These are phyloP conservation scores for Sarocladium brachiariae DNA, from an alignment of 2,329 filamentous ascomycete genomes.

Conservation along the genomic window DNA sequence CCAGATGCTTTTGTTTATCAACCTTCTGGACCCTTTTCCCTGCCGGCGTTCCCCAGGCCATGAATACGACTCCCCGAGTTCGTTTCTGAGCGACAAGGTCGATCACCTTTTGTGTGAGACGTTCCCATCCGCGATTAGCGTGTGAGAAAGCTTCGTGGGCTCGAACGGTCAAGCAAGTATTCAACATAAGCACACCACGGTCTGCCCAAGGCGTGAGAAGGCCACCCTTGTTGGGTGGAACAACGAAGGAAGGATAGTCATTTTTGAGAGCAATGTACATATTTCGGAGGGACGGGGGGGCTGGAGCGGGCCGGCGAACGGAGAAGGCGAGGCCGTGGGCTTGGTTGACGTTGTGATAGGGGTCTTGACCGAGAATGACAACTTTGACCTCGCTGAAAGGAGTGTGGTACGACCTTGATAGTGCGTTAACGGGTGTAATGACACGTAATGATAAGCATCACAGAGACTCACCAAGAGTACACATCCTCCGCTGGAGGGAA, in stretches of 20 bases:
- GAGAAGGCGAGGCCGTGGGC: slow-evolving; percentile 96
- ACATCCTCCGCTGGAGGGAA: slow-evolving; percentile 86
- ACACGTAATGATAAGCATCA: neutral
- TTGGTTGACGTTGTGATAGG: slow-evolving; percentile 93
- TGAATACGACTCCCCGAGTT: slow-evolving; percentile 78
- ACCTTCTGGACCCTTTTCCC: slow-evolving; percentile 71
- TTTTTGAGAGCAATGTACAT: slow-evolving; percentile 86
- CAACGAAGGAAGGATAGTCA: slow-evolving; percentile 75
- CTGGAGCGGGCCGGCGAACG: slow-evolving; percentile 78
- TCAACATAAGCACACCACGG: slow-evolving; percentile 84
- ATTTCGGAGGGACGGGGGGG: slow-evolving; percentile 85
- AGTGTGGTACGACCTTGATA: slow-evolving; percentile 81
- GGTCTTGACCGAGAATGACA: slow-evolving; percentile 92
- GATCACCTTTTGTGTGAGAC: slow-evolving; percentile 85
- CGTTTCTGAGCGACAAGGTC: slow-evolving; percentile 76
- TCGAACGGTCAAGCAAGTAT: slow-evolving; percentile 90
- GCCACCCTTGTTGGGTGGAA: slow-evolving; percentile 71
- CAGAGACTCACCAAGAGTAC: slow-evolving; percentile 75
- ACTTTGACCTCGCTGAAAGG: slow-evolving; percentile 83
- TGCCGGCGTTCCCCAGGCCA: slow-evolving; percentile 88
- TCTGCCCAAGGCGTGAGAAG: slow-evolving; percentile 91
- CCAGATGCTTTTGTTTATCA: slow-evolving; percentile 66
- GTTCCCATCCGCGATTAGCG: slow-evolving; percentile 82
- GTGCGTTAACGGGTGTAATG: slow-evolving; percentile 13
- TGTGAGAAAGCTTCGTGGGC: slow-evolving; percentile 85